Evolutionary conservation across 345 rosid genomes (phyloP), one percentile per base, ranked within the genome.

Genomic region (Geranium rotundifolium): DNA sequence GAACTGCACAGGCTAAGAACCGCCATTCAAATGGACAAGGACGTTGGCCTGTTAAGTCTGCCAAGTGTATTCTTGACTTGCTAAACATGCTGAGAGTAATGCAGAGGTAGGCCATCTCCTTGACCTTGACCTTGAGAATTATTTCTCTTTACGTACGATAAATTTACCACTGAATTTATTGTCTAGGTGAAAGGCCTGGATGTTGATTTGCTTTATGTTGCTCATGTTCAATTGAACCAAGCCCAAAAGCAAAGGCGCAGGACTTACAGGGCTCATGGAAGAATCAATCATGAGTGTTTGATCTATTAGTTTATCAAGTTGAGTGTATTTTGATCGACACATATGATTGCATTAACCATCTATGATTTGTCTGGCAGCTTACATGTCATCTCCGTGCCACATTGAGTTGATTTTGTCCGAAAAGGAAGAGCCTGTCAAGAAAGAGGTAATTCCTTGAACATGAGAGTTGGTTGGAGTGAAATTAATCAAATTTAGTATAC

Each of bases 21-120:
- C 80, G 89, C 46, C 89, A 86, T 69, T 81, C 89, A 14, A 89
- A 86, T 57, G 93, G 93, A 34, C 93, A 89, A 79, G 92, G 90
- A 16, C 90, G 92, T 39, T 88, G 91, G 90, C 85, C 85, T 3
- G 77, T 46, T 4, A 80, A 80, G 58, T 80, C 84, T 19, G 84
- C 78, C 1, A 70, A 59, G 19, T 82, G 79, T 65, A 73, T 84
- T 34, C 76, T 80, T 23, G 83, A 82, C 74, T 75, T 80, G 63
- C 85, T 82, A 81, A 82, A 75, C 80, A 85, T 57, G 89, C 87
- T 15, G 91, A 85, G 77, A 85, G 89, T 65, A 88, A 85, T 54
- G 91, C 90, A 1, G 96, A 84, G 79, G 95, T 87, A 66, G n/a
- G 59, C 19, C n/a, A 18, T 64, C 30, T 27, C 27, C 29, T 62